Evolutionary conservation across 495 filamentous ascomycete genomes (phyloP), one percentile per base, ranked within the genome.

Genomic region (Annulohypoxylon stygium): DNA sequence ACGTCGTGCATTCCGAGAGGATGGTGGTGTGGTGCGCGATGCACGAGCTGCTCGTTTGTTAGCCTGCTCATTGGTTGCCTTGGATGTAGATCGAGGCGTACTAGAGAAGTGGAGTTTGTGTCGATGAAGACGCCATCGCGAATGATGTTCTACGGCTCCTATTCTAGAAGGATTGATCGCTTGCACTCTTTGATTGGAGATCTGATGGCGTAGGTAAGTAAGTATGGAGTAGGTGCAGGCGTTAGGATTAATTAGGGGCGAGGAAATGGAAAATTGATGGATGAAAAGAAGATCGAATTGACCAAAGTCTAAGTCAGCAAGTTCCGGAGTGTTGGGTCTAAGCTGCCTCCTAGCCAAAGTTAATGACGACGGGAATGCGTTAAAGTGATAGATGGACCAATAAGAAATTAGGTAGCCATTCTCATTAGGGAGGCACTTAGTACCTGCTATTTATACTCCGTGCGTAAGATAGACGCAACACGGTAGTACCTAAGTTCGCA

Each of bases 11-110:
- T 81, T 98, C 97, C 75, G 91, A 85, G 50, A 99, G 90, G 81
- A 98, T 97, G 43, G 95, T 98, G 63, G 90, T 91, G 75, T 93
- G 88, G 82, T 97, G 89, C 36, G 95, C 93, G 75, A 98, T 95
- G 84, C 94, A 97, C 76, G 94, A 89, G 84, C 94, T 97, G 79
- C 7, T 6, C 11, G 50, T 36, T 55, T 57, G 51, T 75, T 63
- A 75, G 72, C 41, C 23, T 45, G 57, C 58, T 59, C 71, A 75
- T 34, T 25, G 43, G 43, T 20, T 20, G 23, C 20, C 33, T 53
- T 53, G 33, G 20, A 37, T 53, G 62, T 69, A 67, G 61, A 70
- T 51, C 41, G 18, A 43, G 63, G 82, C 90, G 71, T 84, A 93
- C 92, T 95, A 95, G 82, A 95, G 91, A 69, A 95, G 86, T 70